These are phyloP conservation scores for Vanrija sp. DNA, from an alignment of 1,284 basidiomycete genomes.

Conservation along the genomic window DNA sequence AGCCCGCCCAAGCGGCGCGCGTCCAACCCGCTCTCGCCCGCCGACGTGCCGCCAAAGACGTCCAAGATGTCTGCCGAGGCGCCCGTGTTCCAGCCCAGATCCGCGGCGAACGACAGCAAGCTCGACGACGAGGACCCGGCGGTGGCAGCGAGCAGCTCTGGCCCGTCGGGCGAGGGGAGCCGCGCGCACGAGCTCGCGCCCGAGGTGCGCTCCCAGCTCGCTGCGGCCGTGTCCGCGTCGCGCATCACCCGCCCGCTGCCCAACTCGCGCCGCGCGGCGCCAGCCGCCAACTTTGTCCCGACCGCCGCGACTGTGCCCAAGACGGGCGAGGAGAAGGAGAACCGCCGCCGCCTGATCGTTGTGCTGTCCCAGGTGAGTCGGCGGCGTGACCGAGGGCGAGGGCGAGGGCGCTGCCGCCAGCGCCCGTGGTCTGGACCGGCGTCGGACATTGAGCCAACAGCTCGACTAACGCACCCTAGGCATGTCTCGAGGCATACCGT, in stretches of 20 bases:
- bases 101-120: slow-evolving; percentile 1
- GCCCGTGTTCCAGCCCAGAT: slow-evolving; percentile 35
- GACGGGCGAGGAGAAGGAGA: slow-evolving; percentile 56
- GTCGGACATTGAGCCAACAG: no score
- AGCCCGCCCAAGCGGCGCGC: slow-evolving; percentile 31
- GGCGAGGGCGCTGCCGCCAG: slow-evolving; percentile 47
- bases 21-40: slow-evolving; percentile 16
- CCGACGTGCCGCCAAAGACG: slow-evolving; percentile 23
- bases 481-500: slow-evolving; percentile 93
- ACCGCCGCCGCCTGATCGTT: slow-evolving; percentile 75
- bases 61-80: slow-evolving; percentile 43
- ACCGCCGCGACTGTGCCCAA: slow-evolving; percentile 66
- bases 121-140: slow-evolving; percentile 9
- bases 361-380: slow-evolving; percentile 58
- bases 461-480: slow-evolving; percentile 53
- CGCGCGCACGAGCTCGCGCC: slow-evolving; percentile 9
- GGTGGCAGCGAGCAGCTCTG: slow-evolving; percentile 12
- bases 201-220: slow-evolving; percentile 14
- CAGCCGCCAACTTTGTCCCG: slow-evolving; percentile 42
- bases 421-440: background rate
- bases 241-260: slow-evolving; percentile 43
- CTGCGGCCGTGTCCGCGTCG: slow-evolving; percentile 24
- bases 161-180: background rate
- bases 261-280: slow-evolving; percentile 23
- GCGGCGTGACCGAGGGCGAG: slow-evolving; percentile 33